These are phyloP conservation scores for Monilinia fructigena DNA, from an alignment of 2,329 filamentous ascomycete genomes.

Conservation along the genomic window DNA sequence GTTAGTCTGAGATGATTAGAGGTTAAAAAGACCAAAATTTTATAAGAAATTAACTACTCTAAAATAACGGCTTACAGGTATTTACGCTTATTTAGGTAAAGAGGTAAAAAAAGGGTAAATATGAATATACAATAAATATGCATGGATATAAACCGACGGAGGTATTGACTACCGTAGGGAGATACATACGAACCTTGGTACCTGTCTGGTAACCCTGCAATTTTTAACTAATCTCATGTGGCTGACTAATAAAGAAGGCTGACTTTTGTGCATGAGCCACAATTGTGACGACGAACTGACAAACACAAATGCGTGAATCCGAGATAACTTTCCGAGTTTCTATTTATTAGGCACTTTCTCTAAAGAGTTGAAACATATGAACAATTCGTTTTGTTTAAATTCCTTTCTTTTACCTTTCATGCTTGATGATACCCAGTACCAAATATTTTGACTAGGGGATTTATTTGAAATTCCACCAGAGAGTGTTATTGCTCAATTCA, in stretches of 20 bases:
- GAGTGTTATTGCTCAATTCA: background rate
- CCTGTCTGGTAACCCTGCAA: too few species aligned
- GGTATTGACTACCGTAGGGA: too few species aligned
- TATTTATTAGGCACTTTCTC: slow-evolving; percentile 13
- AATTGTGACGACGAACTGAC: slow-evolving; percentile 25
- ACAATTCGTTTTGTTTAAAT: background rate
- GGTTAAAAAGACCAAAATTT: too few species aligned
- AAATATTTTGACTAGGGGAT: background rate
- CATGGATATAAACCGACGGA: too few species aligned
- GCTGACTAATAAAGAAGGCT: slow-evolving; percentile 26
- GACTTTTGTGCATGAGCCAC: slow-evolving; percentile 23
- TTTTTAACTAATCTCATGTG: background rate
- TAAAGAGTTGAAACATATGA: slow-evolving; percentile 2
- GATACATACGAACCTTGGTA: too few species aligned
- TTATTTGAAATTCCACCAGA: background rate
- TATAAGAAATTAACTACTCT: too few species aligned
- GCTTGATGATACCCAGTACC: background rate
- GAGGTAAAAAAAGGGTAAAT: too few species aligned
- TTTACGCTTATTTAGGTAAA: too few species aligned
- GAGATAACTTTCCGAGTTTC: slow-evolving; percentile 21
- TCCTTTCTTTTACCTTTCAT: background rate
- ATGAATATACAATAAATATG: too few species aligned
- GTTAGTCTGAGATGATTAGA: too few species aligned
- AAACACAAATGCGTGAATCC: slow-evolving; percentile 11
- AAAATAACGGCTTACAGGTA: too few species aligned